Base-by-base conservation (phyloP, 192 early-diverging fungal genomes). In the Chytriomyces sp. region DNA sequence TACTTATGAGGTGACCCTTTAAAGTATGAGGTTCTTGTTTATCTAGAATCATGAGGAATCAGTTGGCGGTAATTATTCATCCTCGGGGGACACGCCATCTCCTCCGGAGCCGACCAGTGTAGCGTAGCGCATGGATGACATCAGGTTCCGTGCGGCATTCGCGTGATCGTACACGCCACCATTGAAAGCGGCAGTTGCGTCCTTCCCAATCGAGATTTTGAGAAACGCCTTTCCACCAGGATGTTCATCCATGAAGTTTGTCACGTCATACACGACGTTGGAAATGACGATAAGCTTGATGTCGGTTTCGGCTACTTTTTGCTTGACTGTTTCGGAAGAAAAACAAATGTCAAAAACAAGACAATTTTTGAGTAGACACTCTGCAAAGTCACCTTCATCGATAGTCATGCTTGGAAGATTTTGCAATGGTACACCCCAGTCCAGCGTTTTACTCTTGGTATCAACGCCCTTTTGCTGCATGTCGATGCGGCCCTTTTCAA, bases 81-180 rank as follows among this genome's bases (percentile, higher is more conserved):
- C 35, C 3, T 35, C 35, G 4, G 35, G 35, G 35, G 35, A 35
- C 0, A 35, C 35, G 35, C 35, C 35, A 35, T 35, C 35, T 35
- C 35, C 35, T 4, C 35, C 71, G 35, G n/a, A 66, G 9, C 80
- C 84, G 5, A 69, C 43, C 20, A 86, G 46, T 11, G 47, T 71
- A 10, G 76, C 85, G 44, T 43, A 77, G 0, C 85, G 69, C 82
- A 86, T 77, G 11, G 47, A 24, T 0, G 74, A 89, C 86, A 94
- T 82, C 64, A 97, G 82, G 81, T 95, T 93, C 59, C 93, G 85
- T 6, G 95, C 95, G 44, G 92, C 94, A 75, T 95, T 97, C 78
- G 91, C 89, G 81, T 98, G 96, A 79, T 92, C 84, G 81, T 98
- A 96, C 16, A 97, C 87, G 2, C 28, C 75, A 7, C 96, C 95